Evolutionary conservation across 192 early-diverging fungal genomes (phyloP).

Genomic region (Rhizoclosmatium globosum): DNA sequence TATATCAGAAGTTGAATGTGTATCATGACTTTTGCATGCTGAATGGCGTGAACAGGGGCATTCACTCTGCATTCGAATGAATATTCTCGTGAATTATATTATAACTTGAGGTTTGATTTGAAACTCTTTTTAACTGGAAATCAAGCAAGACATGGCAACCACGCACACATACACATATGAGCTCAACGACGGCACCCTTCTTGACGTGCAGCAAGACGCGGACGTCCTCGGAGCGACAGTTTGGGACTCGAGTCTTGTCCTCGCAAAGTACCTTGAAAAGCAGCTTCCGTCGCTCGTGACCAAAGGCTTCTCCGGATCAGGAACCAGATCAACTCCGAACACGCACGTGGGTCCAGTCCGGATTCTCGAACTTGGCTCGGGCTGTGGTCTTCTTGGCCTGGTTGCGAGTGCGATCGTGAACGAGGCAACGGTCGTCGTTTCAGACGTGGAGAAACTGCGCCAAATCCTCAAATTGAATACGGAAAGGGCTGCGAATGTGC

Average conservation of each 20-base stretch:
- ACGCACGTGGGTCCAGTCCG: slow-evolving; percentile 14
- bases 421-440: slow-evolving; percentile 47
- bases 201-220: slow-evolving; percentile 14
- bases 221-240: slow-evolving; percentile 47
- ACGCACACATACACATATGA: not conserved
- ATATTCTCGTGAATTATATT: no score
- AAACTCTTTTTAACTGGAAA: no score
- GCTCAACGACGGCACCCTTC: not conserved
- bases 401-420: slow-evolving; percentile 30
- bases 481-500: not conserved
- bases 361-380: slow-evolving; percentile 63
- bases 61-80: no score
- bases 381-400: slow-evolving; percentile 67
- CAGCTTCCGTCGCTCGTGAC: not conserved
- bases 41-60: no score
- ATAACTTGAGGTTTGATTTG: no score
- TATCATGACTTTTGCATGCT: no score
- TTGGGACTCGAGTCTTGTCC: slow-evolving; percentile 52
- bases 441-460: slow-evolving; percentile 56
- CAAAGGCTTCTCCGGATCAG: slow-evolving; percentile 3
- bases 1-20: no score
- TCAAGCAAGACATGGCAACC: not conserved
- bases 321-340: not conserved
- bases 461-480: slow-evolving; percentile 44
- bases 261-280: slow-evolving; percentile 52